Percentiles rank a stretch among this genome's conserved stretches.
Conservation (phyloP, 1,284 basidiomycete genomes). For the Pascua guehoae region DNA sequence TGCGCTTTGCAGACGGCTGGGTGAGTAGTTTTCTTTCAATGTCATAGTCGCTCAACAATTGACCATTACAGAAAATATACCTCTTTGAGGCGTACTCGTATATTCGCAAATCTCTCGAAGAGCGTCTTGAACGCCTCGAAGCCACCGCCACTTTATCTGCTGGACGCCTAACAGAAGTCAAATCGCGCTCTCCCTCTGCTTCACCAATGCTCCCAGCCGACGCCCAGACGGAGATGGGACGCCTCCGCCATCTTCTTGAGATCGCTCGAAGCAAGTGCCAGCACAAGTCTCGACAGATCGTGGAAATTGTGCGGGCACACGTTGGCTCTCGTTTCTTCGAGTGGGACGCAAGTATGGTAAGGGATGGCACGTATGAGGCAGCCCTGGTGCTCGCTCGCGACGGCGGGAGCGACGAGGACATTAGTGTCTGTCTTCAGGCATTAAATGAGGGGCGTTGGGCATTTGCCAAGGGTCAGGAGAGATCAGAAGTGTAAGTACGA, state of each 20-base stretch:
- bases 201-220: slow-evolving; percentile 4
- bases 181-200: slow-evolving; percentile 4
- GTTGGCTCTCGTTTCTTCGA: slow-evolving; percentile 59
- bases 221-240: slow-evolving; percentile 10
- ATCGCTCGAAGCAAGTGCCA: slow-evolving; percentile 58
- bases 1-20: slow-evolving; percentile 75
- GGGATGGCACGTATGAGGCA: slow-evolving; percentile 63
- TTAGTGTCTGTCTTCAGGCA: slow-evolving; percentile 65
- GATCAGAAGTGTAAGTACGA: slow-evolving; percentile 39
- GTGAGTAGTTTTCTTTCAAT: slow-evolving; percentile 57
- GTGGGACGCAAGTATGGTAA: slow-evolving; percentile 74
- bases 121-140: slow-evolving; percentile 24
- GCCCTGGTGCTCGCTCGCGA: slow-evolving; percentile 62
- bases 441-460: slow-evolving; percentile 75
- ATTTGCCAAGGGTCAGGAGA: slow-evolving; percentile 67
- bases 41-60: no score
- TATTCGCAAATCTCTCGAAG: slow-evolving; percentile 42
- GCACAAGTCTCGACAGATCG: slow-evolving; percentile 49
- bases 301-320: slow-evolving; percentile 56
- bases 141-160: background rate
- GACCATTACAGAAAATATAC: slow-evolving; percentile 46
- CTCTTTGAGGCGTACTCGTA: slow-evolving; percentile 46
- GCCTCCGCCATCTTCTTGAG: slow-evolving; percentile 52
- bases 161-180: no score
- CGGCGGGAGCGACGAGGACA: slow-evolving; percentile 63